Conservation (phyloP, 192 early-diverging fungal genomes). For the Blastocladiella britannica region DNA sequence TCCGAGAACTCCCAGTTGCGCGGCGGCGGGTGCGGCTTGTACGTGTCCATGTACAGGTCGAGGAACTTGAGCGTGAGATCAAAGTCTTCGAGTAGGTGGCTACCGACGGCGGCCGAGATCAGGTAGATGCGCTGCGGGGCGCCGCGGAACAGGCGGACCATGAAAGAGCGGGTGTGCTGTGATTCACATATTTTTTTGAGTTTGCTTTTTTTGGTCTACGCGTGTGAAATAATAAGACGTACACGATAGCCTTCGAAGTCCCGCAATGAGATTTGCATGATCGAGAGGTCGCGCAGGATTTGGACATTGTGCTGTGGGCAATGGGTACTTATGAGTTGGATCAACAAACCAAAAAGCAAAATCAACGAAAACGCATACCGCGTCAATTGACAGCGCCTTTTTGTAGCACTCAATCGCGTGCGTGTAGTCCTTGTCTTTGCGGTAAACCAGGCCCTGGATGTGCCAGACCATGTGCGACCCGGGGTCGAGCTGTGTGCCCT, state of each 20-base stretch:
- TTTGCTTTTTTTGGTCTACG: not conserved
- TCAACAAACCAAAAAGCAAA: not conserved
- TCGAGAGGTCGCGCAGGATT: conserved; percentile 73
- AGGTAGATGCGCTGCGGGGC: conserved; percentile 53
- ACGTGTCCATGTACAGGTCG: conserved; percentile 37
- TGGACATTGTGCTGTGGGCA: conserved; percentile 82
- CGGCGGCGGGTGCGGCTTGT: conserved; percentile 28
- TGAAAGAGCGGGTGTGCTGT: conserved; percentile 41
- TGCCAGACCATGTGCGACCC: conserved; percentile 91
- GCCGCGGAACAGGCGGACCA: conserved; percentile 35
- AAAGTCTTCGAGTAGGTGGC: conserved; percentile 55
- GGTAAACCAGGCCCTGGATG: conserved; percentile 78
- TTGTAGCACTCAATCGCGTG: conserved; percentile 83
- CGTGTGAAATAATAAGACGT: conserved; percentile 6
- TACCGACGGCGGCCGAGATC: conserved; percentile 66
- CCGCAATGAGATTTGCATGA: conserved; percentile 69
- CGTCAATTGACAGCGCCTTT: conserved; percentile 64
- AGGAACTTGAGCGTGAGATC: conserved; percentile 57
- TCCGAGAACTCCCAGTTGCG: conserved; percentile 56
- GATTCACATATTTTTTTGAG: conserved; percentile 2
- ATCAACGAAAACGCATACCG: conserved; percentile 21
- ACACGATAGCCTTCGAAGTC: conserved; percentile 63
- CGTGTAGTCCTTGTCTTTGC: conserved; percentile 76
- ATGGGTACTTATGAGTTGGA: too few relatives aligned
- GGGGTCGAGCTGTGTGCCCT: conserved; percentile 58